These are phyloP conservation scores for Elongisporangium anandrum DNA, from an alignment of 352 stramenopile species.

Conservation along the genomic window DNA sequence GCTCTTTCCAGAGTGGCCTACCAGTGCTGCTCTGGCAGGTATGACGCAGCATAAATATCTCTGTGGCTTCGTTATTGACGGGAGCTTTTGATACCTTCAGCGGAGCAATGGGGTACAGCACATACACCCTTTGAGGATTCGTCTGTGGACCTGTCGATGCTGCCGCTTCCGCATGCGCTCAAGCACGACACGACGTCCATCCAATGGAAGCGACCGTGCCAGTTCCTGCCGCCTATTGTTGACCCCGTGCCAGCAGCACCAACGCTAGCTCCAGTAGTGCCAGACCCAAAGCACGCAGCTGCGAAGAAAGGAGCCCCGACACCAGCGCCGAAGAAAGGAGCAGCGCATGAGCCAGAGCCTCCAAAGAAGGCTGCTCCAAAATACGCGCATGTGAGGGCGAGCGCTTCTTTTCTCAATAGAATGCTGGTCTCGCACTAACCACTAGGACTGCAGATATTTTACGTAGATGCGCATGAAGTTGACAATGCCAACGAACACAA, in stretches of 20 bases:
- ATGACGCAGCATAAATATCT: not conserved
- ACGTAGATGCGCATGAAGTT: conserved; percentile 14
- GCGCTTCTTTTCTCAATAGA: not conserved
- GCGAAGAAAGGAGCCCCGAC: conserved; percentile 26
- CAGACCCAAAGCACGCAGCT: conserved; percentile 20
- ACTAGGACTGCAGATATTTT: conserved; percentile 18
- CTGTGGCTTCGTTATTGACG: not conserved
- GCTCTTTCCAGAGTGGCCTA: conserved; percentile 65
- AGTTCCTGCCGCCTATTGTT: conserved; percentile 52
- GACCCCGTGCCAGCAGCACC: conserved; percentile 15
- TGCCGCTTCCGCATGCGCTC: conserved; percentile 19
- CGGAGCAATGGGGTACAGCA: conserved; percentile 42
- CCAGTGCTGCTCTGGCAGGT: conserved; percentile 13
- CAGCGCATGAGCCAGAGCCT: conserved; percentile 27
- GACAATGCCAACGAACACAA: conserved; percentile 14
- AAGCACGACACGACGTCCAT: conserved; percentile 25
- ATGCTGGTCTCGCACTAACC: not conserved
- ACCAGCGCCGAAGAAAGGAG: conserved; percentile 30
- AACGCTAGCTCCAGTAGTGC: conserved; percentile 10
- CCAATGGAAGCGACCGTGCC: conserved; percentile 56
- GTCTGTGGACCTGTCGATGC: conserved; percentile 6
- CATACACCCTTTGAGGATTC: conserved; percentile 46
- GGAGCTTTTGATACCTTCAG: conserved; percentile 12
- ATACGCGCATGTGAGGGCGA: conserved; percentile 35
- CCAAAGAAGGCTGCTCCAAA: conserved; percentile 38